These are phyloP conservation scores for Colletotrichum phormii DNA, from an alignment of 2,329 filamentous ascomycete species.

Conservation along the genomic window DNA sequence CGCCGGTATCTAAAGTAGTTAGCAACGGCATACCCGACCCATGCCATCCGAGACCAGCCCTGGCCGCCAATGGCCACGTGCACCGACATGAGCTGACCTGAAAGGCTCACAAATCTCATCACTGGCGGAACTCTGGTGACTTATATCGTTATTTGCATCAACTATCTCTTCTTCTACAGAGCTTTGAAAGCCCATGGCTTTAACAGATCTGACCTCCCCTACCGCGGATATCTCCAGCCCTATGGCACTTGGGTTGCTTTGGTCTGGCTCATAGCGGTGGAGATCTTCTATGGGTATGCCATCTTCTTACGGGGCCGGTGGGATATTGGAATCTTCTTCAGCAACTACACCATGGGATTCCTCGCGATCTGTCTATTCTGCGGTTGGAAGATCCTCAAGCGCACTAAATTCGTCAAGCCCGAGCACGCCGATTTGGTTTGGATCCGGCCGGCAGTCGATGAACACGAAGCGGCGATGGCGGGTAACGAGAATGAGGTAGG, in stretches of 20 bases:
- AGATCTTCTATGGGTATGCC: slow-evolving; percentile 70
- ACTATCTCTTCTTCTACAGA: slow-evolving; percentile 71
- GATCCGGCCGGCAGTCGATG: slow-evolving; percentile 69
- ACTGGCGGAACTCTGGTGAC: slow-evolving; percentile 55
- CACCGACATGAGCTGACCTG: background rate
- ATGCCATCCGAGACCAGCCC: too few species aligned
- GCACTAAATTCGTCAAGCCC: slow-evolving; percentile 64
- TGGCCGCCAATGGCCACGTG: background rate
- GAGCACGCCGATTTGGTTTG: slow-evolving; percentile 68
- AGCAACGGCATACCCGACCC: too few species aligned
- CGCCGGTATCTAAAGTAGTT: too few species aligned
- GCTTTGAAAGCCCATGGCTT: slow-evolving; percentile 67
- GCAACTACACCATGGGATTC: slow-evolving; percentile 72
- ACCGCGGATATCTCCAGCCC: slow-evolving; percentile 75
- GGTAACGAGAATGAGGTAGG: background rate
- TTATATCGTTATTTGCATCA: slow-evolving; percentile 49
- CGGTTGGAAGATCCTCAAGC: slow-evolving; percentile 69
- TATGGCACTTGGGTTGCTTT: slow-evolving; percentile 68
- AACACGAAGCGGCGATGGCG: slow-evolving; percentile 56
- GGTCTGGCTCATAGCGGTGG: slow-evolving; percentile 69
- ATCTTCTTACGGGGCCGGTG: slow-evolving; percentile 63
- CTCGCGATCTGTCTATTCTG: slow-evolving; percentile 66
- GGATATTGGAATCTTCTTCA: slow-evolving; percentile 69
- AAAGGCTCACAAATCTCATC: slow-evolving; percentile 67
- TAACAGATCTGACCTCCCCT: slow-evolving; percentile 66